Evolutionary conservation across 2,329 filamentous ascomycete species (phyloP).

Genomic region (Gaeumannomyces tritici): DNA sequence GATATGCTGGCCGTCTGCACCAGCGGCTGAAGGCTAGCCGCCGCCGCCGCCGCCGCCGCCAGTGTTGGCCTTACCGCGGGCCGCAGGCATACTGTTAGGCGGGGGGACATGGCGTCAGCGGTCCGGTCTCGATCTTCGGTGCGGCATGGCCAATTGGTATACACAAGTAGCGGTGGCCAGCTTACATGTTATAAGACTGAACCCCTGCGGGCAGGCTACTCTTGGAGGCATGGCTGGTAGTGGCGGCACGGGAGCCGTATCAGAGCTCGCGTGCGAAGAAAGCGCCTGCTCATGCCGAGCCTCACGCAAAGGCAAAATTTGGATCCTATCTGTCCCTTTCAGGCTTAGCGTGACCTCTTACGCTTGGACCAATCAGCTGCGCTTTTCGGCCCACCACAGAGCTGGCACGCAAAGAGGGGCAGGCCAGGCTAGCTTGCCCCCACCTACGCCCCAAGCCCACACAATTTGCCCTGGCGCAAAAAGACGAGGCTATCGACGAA

Average conservation of each 20-base stretch:
- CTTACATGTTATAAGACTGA: constrained; percentile 53
- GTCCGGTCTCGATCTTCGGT: constrained; percentile 12
- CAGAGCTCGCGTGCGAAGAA: not conserved
- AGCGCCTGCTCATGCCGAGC: not conserved
- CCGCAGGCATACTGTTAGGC: constrained; percentile 48
- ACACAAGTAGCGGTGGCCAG: not conserved
- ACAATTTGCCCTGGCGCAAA: not conserved
- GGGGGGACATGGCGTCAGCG: constrained; percentile 3
- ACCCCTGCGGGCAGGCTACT: constrained; percentile 49
- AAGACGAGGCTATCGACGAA: not conserved
- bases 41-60: constrained; percentile 25
- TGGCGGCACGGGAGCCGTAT: not conserved
- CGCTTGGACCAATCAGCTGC: not conserved
- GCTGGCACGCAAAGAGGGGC: not conserved
- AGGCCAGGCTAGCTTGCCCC: not conserved
- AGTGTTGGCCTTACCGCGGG: constrained; percentile 33
- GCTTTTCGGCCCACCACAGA: not conserved
- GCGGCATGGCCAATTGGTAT: constrained; percentile 1
- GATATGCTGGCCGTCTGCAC: constrained; percentile 57
- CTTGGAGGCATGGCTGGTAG: constrained; percentile 53
- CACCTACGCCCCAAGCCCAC: not conserved
- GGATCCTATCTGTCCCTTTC: not conserved
- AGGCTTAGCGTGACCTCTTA: not conserved
- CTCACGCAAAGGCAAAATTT: not conserved
- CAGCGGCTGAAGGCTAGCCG: constrained; percentile 42